phyloP scores from a whole-genome alignment of 306 rosid species.

The Vigna mungo region DNA sequence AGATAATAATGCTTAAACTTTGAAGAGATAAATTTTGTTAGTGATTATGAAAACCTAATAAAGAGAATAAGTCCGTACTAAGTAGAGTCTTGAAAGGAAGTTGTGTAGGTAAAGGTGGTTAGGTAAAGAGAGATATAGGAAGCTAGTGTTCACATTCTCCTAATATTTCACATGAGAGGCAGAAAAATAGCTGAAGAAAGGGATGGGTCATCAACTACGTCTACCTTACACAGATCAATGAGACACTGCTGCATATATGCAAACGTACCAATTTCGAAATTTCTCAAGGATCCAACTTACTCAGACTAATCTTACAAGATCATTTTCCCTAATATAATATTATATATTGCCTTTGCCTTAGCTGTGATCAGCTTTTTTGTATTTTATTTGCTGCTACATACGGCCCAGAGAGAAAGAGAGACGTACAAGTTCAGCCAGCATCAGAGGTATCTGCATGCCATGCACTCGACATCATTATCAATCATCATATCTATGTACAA shows the following conservation, averaged over 20 bases:
- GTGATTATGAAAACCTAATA: neutral
- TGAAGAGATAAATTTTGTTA: too few species aligned
- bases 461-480: constrained; percentile 22
- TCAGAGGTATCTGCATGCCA: constrained; percentile 2
- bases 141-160: constrained; percentile 1
- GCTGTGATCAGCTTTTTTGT: constrained; percentile 18
- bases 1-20: too few species aligned
- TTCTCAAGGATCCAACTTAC: constrained; percentile 16
- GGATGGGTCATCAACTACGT: constrained; percentile 34
- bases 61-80: neutral
- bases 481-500: neutral
- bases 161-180: constrained; percentile 27
- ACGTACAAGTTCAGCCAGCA: constrained; percentile 25
- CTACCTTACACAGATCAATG: constrained; percentile 13
- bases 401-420: neutral
- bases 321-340: constrained; percentile 36
- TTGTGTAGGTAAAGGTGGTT: constrained; percentile 23
- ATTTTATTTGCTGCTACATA: constrained; percentile 17
- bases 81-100: neutral
- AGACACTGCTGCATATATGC: neutral
- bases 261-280: constrained; percentile 50
- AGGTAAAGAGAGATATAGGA: constrained; percentile 16
- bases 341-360: constrained; percentile 6
- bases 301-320: constrained; percentile 24
- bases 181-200: constrained; percentile 48